A percentile compares a stretch with the other conserved stretches of the same genome.
phyloP scores from a whole-genome alignment of 1,284 basidiomycete species.

The Fomitopsis palustris region DNA sequence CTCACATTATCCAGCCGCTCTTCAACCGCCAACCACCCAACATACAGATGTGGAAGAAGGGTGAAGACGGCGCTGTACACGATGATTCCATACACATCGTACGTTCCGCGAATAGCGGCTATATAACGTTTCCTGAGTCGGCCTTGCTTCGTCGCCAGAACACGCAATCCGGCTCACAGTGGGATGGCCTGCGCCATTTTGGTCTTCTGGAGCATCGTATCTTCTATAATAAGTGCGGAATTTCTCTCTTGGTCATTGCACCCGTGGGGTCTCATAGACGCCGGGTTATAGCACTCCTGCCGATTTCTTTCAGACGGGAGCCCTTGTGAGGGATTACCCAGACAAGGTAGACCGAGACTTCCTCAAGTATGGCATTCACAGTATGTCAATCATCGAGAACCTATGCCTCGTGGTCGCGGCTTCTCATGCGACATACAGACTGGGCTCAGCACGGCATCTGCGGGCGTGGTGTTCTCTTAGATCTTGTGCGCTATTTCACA shows the following conservation, averaged over 20 bases:
- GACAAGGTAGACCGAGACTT: conserved; percentile 44
- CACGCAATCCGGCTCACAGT: conserved; percentile 72
- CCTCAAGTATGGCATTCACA: conserved; percentile 62
- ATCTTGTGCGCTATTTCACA: conserved; percentile 54
- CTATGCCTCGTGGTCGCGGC: not conserved
- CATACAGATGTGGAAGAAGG: conserved; percentile 29
- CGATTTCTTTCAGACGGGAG: conserved; percentile 41
- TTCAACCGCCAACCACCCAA: conserved; percentile 54
- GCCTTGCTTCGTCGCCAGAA: conserved; percentile 41
- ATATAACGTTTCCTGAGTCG: not conserved
- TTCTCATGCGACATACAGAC: conserved; percentile 34
- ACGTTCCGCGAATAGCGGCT: conserved; percentile 16
- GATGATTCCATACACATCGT: conserved; percentile 69
- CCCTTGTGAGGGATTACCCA: conserved; percentile 48
- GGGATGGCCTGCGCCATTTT: conserved; percentile 69
- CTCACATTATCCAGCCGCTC: conserved; percentile 51
- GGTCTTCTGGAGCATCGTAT: conserved; percentile 51
- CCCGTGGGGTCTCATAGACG: not conserved
- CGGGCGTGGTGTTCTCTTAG: conserved; percentile 66
- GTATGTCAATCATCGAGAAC: conserved; percentile 27
- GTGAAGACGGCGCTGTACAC: conserved; percentile 30
- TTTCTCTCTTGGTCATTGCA: not conserved
- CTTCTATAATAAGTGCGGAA: conserved; percentile 64
- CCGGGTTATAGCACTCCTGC: conserved; percentile 39
- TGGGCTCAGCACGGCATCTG: conserved; percentile 75